Percentiles rank a stretch among this genome's conserved stretches.
These are phyloP conservation scores for Nicotiana paniculata DNA, from an alignment of 257 asterid species.

Conservation along the genomic window DNA sequence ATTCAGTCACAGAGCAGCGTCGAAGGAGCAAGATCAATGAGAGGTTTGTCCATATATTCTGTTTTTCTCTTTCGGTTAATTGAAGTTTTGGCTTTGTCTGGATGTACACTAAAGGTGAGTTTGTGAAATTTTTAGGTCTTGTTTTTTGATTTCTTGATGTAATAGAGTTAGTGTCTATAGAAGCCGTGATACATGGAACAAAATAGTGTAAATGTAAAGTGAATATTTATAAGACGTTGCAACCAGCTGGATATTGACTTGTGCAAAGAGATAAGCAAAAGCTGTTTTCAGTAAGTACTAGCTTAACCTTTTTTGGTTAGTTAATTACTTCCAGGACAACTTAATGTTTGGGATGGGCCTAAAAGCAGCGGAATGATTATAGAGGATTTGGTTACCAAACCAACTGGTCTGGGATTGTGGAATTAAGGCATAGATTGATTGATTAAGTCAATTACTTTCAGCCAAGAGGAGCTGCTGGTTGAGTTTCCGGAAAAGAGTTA, in stretches of 20 bases:
- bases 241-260: neutral
- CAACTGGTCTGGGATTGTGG: neutral
- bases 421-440: neutral
- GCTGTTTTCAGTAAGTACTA: neutral
- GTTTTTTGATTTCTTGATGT: neutral
- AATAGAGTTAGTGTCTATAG: neutral
- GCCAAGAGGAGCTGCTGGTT: neutral
- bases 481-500: neutral
- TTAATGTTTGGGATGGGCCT: neutral
- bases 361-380: neutral
- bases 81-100: neutral
- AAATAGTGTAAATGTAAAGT: neutral
- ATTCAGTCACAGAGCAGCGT: slow-evolving; percentile 38
- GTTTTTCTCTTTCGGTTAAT: neutral
- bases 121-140: neutral
- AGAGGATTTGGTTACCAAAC: neutral
- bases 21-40: slow-evolving; percentile 39
- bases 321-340: too few species aligned
- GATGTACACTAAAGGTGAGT: neutral
- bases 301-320: neutral
- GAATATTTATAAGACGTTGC: neutral
- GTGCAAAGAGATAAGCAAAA: neutral
- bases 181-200: neutral
- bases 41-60: slow-evolving; percentile 14
- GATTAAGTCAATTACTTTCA: neutral